Conservation (phyloP, 441 rosid species). For the Dalechampia spathulata region DNA sequence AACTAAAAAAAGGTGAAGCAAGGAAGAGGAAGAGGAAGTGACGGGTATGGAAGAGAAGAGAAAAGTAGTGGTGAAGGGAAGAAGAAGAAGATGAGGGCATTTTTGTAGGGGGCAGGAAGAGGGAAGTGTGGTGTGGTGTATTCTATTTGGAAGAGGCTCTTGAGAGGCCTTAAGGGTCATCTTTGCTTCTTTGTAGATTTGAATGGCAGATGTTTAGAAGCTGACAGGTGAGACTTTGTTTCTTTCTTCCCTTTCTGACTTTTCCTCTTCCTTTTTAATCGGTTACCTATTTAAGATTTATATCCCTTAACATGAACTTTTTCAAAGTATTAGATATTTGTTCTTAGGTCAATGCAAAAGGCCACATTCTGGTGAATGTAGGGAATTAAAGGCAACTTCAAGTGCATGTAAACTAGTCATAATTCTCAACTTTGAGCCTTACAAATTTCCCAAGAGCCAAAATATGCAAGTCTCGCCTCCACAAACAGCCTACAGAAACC, state of each 20-base stretch:
- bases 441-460: constrained; percentile 6
- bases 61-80: not conserved
- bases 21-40: constrained; percentile 2
- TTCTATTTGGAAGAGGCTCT: constrained; percentile 18
- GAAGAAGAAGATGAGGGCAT: constrained; percentile 2
- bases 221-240: not conserved
- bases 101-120: constrained; percentile 21
- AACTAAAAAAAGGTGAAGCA: not conserved
- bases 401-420: too few relatives aligned
- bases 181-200: not conserved
- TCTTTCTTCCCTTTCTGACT: not conserved
- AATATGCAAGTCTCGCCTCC: not conserved
- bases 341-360: not conserved
- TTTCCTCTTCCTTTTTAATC: not conserved
- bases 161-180: constrained; percentile 40
- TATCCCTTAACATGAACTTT: too few relatives aligned
- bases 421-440: not conserved
- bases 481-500: not conserved
- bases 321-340: too few relatives aligned
- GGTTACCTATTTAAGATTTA: too few relatives aligned
- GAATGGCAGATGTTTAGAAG: not conserved
- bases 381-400: too few relatives aligned
- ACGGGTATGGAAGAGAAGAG: not conserved
- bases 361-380: not conserved
- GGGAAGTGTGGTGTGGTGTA: constrained; percentile 8